Conservation (phyloP, 2,329 filamentous ascomycete genomes). For the Amylocarpus encephaloides region DNA sequence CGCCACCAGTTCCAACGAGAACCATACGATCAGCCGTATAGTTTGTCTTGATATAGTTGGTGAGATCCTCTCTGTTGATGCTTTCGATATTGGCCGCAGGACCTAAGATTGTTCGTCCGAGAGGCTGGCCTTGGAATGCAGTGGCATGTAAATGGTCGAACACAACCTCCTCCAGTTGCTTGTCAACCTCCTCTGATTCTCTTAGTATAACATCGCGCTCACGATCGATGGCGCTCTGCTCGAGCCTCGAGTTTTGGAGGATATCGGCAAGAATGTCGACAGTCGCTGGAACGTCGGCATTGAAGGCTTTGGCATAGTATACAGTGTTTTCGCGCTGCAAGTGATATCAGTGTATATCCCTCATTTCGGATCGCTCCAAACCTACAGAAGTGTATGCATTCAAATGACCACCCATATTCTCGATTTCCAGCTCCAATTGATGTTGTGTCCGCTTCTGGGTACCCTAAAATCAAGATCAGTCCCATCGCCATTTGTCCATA, state of each 20-base stretch:
- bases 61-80: conserved; percentile 85
- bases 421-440: conserved; percentile 98
- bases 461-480: conserved; percentile 50
- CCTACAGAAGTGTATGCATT: conserved; percentile 99
- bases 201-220: conserved; percentile 98
- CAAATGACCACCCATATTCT: conserved; percentile 99
- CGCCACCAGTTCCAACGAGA: conserved; percentile 87
- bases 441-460: conserved; percentile 92
- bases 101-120: conserved; percentile 95
- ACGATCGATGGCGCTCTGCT: conserved; percentile 85
- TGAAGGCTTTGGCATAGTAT: conserved; percentile 99
- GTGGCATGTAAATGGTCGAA: conserved; percentile 99
- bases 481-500: conserved; percentile 4
- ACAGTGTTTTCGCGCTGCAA: conserved; percentile 93
- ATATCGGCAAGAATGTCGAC: conserved; percentile 99
- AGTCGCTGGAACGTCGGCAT: conserved; percentile 90
- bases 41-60: conserved; percentile 98
- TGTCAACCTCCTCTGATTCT: conserved; percentile 99
- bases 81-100: conserved; percentile 97
- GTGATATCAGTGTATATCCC: conserved; percentile 17
- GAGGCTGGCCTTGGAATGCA: conserved; percentile 91
- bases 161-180: conserved; percentile 98
- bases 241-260: conserved; percentile 98
- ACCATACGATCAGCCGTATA: conserved; percentile 99
- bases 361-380: conserved; percentile 25